A percentile compares a stretch with the other conserved stretches of the same genome.
phyloP scores from a whole-genome alignment of 164 flowering plant genomes.

The Vitis amurensis region DNA sequence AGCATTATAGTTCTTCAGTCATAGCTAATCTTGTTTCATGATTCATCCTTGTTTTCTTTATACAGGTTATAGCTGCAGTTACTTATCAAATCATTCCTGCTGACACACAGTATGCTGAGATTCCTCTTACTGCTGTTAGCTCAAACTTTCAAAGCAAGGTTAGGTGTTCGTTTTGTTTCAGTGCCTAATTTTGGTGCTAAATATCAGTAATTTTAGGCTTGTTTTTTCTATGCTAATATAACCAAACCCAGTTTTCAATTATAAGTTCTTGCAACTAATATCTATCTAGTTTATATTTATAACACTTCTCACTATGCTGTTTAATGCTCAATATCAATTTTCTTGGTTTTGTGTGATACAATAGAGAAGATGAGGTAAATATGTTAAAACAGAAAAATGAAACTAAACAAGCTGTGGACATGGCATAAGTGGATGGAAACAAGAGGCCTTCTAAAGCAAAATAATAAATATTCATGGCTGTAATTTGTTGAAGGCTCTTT shows the following conservation, averaged over 20 bases:
- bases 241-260: neutral
- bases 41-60: neutral
- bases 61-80: slow-evolving; percentile 77
- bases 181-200: neutral
- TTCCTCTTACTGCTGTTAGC: slow-evolving; percentile 81
- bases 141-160: slow-evolving; percentile 71
- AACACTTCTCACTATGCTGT: neutral
- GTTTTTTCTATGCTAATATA: neutral
- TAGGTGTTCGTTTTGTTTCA: neutral
- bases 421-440: neutral
- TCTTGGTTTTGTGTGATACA: neutral
- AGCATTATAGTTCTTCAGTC: too few species aligned
- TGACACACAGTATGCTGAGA: slow-evolving; percentile 86
- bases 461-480: too few species aligned
- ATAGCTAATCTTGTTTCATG: too few species aligned
- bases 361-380: neutral
- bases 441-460: neutral
- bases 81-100: slow-evolving; percentile 81
- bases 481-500: neutral
- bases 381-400: too few species aligned
- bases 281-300: neutral
- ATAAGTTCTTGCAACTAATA: too few species aligned
- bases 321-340: neutral
- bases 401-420: too few species aligned
- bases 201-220: neutral